Evolutionary conservation across 2,329 filamentous ascomycete species (phyloP), one percentile per base, ranked within the genome.

Genomic region (Didymella pinodella): DNA sequence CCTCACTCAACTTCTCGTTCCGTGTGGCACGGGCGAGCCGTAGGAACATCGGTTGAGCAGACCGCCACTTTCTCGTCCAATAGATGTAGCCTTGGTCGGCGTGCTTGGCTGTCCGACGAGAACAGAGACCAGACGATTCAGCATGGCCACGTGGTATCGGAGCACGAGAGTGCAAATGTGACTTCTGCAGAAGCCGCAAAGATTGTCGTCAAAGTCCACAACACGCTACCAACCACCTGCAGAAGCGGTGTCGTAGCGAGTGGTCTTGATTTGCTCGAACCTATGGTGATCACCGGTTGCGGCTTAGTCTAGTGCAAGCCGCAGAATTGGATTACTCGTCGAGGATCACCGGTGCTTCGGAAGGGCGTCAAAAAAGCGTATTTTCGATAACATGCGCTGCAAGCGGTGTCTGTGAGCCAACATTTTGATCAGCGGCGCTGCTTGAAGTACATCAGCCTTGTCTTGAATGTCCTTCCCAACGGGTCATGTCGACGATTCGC

Each of bases 181-280:
- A 43, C 18, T 54, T 50, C 32, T 46, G 46, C 49, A 38, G 16
- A 20, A 38, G 22, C 48, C 45, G 54, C 45, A 34, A 61, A 49
- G 32, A 36, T 46, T 65, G 64, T 67, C 52, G 65, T 66, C 46
- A 34, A 51, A 50, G 25, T 53, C n/a, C 48, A 56, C 61, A 64
- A 59, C 46, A 48, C 62, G 62, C 65, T 67, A 68, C 59, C 54
- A 40, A 48, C 48, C 56, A 44, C 48, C 54, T 63, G 66, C 64
- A 66, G 63, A 55, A 59, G 61, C 62, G 52, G 49, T 48, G 40
- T 48, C 38, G 48, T 54, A 56, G 56, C 48, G 62, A 65, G 71
- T 68, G 57, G 65, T 69, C 59, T 38, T 73, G 67, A 74, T 74
- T 73, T 62, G 70, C 57, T 44, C 59, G 45, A 6, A 29, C 36